Evolutionary conservation across 2,329 filamentous ascomycete genomes (phyloP).

Genomic region (Alternaria panax): DNA sequence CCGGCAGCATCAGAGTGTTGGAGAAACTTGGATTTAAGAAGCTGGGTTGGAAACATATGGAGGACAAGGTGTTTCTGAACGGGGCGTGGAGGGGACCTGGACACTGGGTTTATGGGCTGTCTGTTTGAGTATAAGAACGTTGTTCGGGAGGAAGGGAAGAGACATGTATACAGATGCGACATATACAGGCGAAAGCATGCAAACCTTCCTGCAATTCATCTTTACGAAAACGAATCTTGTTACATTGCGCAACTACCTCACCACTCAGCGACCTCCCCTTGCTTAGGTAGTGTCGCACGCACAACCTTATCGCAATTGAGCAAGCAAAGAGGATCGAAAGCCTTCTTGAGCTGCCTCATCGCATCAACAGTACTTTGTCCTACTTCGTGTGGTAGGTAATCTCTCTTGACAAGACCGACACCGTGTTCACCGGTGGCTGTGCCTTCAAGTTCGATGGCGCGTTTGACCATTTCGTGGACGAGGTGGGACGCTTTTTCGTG

Average conservation of each 20-base stretch:
- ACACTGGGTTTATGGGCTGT: slow-evolving; percentile 33
- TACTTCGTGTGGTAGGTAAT: slow-evolving; percentile 81
- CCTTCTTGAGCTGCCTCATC: slow-evolving; percentile 85
- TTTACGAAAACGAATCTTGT: not conserved
- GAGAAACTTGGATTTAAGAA: slow-evolving; percentile 35
- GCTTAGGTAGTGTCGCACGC: slow-evolving; percentile 59
- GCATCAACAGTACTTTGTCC: slow-evolving; percentile 77
- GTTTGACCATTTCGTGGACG: slow-evolving; percentile 85
- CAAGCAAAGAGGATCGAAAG: slow-evolving; percentile 76
- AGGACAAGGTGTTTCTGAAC: slow-evolving; percentile 31
- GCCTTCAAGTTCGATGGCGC: slow-evolving; percentile 83
- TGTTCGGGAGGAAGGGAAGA: not conserved
- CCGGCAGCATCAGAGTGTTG: slow-evolving; percentile 30
- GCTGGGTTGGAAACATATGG: slow-evolving; percentile 32
- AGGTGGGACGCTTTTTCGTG: slow-evolving; percentile 71
- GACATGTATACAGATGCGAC: no score
- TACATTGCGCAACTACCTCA: slow-evolving; percentile 23
- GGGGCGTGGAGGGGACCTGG: slow-evolving; percentile 34
- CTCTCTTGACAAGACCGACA: slow-evolving; percentile 82
- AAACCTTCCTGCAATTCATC: not conserved
- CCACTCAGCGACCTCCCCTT: slow-evolving; percentile 60
- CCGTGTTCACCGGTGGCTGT: slow-evolving; percentile 88
- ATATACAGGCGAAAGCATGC: not conserved
- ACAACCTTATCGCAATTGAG: slow-evolving; percentile 72
- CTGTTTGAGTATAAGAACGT: slow-evolving; percentile 12